phyloP scores from a whole-genome alignment of 768 basidiomycete genomes.

The Boletus rubroflammeus region DNA sequence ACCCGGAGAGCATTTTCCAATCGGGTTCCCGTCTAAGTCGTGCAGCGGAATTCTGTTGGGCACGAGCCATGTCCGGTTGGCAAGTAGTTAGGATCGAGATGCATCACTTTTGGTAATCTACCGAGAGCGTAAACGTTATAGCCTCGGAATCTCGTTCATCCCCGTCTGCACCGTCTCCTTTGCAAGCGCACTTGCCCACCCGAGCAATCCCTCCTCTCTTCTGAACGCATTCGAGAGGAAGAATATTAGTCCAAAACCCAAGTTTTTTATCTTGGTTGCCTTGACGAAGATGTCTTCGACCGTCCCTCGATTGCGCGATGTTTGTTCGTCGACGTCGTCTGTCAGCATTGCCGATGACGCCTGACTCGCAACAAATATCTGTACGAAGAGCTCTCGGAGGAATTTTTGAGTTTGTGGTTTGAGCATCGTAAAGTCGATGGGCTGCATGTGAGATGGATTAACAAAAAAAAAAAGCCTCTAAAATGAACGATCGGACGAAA shows the following conservation, averaged over 20 bases:
- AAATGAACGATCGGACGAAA: neutral
- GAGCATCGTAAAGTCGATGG: conserved; percentile 79
- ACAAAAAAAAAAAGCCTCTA: neutral
- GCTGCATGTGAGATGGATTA: conserved; percentile 41
- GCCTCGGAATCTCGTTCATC: conserved; percentile 48
- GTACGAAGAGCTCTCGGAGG: conserved; percentile 63
- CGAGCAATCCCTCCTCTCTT: conserved; percentile 44
- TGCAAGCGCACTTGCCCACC: conserved; percentile 67
- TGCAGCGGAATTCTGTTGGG: neutral
- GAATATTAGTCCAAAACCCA: conserved; percentile 74
- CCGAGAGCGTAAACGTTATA: conserved; percentile 5
- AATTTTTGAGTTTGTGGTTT: conserved; percentile 63
- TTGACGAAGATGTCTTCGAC: conserved; percentile 82
- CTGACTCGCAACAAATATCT: conserved; percentile 75
- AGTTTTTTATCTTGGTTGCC: conserved; percentile 55
- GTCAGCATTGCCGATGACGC: conserved; percentile 60
- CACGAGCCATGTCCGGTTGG: neutral
- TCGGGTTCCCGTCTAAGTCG: neutral
- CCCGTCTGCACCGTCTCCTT: conserved; percentile 66
- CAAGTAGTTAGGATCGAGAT: neutral
- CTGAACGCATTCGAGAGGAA: conserved; percentile 53
- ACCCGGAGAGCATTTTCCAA: neutral
- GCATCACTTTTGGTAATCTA: neutral
- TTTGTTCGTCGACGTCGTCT: conserved; percentile 33
- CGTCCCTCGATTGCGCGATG: conserved; percentile 50